Evolutionary conservation across 495 filamentous ascomycete species (phyloP).

Genomic region (Lichina pygmaea): DNA sequence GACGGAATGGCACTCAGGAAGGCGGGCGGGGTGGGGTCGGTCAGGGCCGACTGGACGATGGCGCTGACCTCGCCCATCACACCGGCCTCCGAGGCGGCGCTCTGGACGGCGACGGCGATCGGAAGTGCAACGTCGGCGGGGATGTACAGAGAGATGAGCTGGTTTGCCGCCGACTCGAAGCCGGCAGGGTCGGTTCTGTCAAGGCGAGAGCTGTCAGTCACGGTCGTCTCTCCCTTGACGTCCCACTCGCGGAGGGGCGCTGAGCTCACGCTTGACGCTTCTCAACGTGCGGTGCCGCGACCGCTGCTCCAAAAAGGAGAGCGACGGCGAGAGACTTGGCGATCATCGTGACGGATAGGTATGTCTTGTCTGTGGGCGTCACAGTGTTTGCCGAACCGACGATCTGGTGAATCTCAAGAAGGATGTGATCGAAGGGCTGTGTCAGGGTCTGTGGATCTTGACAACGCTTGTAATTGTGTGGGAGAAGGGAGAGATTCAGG

Average conservation of each 20-base stretch:
- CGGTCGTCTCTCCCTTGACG: background rate
- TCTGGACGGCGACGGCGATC: background rate
- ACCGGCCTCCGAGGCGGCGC: background rate
- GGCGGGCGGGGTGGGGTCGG: constrained; percentile 1
- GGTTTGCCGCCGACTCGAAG: background rate
- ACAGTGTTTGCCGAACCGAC: too few relatives aligned
- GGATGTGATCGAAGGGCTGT: too few relatives aligned
- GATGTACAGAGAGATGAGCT: constrained; percentile 1
- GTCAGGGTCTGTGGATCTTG: too few relatives aligned
- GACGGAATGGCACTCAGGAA: constrained; percentile 6
- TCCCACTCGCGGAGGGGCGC: background rate
- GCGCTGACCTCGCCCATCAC: background rate
- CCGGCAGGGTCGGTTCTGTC: background rate
- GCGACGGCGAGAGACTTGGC: background rate
- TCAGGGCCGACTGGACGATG: constrained; percentile 1
- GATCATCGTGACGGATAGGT: background rate
- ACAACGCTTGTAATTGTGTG: too few relatives aligned
- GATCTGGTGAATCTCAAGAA: too few relatives aligned
- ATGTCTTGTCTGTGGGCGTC: too few relatives aligned
- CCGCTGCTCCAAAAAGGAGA: background rate
- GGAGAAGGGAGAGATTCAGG: too few relatives aligned
- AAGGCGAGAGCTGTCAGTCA: background rate
- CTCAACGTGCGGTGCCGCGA: background rate
- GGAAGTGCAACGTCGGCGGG: background rate
- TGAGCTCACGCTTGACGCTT: background rate